Evolutionary conservation across 768 basidiomycete genomes (phyloP), one percentile per base, ranked within the genome.

Genomic region (Auricularia sp.): DNA sequence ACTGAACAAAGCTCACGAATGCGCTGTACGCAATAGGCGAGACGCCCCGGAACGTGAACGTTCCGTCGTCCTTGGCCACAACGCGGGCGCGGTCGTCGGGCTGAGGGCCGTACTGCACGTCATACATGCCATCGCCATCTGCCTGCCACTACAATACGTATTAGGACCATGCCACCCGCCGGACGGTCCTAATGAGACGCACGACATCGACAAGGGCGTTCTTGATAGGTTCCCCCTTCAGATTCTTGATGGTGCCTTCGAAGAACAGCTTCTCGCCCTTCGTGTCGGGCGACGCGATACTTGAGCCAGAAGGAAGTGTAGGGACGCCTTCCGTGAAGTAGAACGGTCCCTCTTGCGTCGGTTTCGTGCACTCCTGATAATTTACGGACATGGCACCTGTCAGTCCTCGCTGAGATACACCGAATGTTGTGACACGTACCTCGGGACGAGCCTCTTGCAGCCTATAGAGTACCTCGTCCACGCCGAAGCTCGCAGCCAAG

Each of bases 101-200:
- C 21, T 21, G 18, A 18, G 14, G 14, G 6, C 21, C 21, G 54
- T 74, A 74, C 58, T 74, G 73, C 23, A 75, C 72, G 61, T 76
- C 75, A 65, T 74, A 76, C 29, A 76, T 64, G 21, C 77, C 76
- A 51, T 77, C 76, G 11, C 74, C 76, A 67, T 77, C 77, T 35
- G 77, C 75, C 70, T 78, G 77, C 77, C 77, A 79, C 74, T 75
- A 62, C 21, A 18, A 8, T 36, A 0, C 33, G 3, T 62, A 29
- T 60, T 23, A 18, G 10, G 8, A 64, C 53, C 2, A 51, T 51
- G 0, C 6, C 1, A 51, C 0, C 47, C 11, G 47, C 3, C 18
- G 18, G 14, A 2, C 8, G 12, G 1, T 51, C 21, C 10, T 18
- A 44, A 44, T 18, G 10, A 34, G 5, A 63, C 73, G 64, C n/a